These are phyloP conservation scores for Apiospora hydei DNA, from an alignment of 2,329 filamentous ascomycete genomes.

Conservation along the genomic window DNA sequence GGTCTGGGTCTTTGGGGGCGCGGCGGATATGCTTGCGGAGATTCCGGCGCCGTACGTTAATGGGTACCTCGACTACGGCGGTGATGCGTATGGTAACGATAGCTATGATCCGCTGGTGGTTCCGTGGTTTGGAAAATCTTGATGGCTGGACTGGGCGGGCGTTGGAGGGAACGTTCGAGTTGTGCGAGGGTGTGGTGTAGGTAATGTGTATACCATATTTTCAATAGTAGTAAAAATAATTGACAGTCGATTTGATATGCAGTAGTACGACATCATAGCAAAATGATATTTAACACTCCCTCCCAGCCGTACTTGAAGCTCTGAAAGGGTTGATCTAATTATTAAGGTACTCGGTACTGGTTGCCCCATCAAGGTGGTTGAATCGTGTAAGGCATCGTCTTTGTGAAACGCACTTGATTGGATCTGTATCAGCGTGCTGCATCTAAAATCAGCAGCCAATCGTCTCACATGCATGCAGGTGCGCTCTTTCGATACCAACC, in stretches of 20 bases:
- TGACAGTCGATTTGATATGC: too few species aligned
- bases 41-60: slow-evolving; percentile 45
- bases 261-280: too few species aligned
- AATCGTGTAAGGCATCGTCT: neutral
- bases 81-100: slow-evolving; percentile 53
- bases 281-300: too few species aligned
- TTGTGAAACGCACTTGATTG: slow-evolving; percentile 1
- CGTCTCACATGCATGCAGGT: too few species aligned
- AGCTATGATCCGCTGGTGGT: slow-evolving; percentile 43
- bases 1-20: slow-evolving; percentile 50
- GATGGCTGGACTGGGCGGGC: neutral
- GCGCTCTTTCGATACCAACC: neutral
- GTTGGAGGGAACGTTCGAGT: neutral
- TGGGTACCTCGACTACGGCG: slow-evolving; percentile 54
- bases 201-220: neutral
- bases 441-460: neutral
- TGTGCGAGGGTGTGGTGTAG: neutral
- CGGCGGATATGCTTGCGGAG: slow-evolving; percentile 43
- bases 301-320: too few species aligned
- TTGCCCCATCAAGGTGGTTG: too few species aligned
- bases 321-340: too few species aligned
- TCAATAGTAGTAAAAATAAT: too few species aligned
- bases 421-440: neutral
- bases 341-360: too few species aligned
- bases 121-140: neutral